These are phyloP conservation scores for Vaccinium darrowii DNA, from an alignment of 148 eudicot genomes.

Conservation along the genomic window DNA sequence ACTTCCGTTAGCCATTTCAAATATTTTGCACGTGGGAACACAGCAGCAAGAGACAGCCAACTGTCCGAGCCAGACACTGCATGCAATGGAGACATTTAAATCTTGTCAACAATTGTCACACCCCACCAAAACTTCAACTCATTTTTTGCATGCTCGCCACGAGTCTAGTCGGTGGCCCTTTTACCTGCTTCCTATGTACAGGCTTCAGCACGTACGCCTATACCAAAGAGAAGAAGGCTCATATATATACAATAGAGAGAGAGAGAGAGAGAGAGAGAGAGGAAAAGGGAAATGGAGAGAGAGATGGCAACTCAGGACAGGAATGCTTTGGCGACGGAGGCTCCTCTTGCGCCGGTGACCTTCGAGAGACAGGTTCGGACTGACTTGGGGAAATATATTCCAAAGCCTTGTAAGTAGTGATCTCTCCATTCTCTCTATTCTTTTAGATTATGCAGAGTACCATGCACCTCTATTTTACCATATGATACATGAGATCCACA, in stretches of 20 bases:
- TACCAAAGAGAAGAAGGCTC: neutral
- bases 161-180: neutral
- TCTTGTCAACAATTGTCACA: neutral
- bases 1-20: too few relatives aligned
- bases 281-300: neutral
- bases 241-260: neutral
- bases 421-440: neutral
- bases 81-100: neutral
- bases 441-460: neutral
- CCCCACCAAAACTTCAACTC: neutral
- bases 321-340: conserved; percentile 55
- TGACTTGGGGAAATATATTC: conserved; percentile 63
- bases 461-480: too few relatives aligned
- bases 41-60: neutral
- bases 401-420: conserved; percentile 64
- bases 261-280: neutral
- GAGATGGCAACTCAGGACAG: conserved; percentile 30
- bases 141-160: neutral
- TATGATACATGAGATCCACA: too few relatives aligned
- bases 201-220: neutral
- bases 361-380: conserved; percentile 50
- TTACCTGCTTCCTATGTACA: neutral
- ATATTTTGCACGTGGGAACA: neutral
- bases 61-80: neutral
- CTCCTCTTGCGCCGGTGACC: conserved; percentile 64